Evolutionary conservation across 495 filamentous ascomycete species (phyloP).

Genomic region (Penicillium goetzii): DNA sequence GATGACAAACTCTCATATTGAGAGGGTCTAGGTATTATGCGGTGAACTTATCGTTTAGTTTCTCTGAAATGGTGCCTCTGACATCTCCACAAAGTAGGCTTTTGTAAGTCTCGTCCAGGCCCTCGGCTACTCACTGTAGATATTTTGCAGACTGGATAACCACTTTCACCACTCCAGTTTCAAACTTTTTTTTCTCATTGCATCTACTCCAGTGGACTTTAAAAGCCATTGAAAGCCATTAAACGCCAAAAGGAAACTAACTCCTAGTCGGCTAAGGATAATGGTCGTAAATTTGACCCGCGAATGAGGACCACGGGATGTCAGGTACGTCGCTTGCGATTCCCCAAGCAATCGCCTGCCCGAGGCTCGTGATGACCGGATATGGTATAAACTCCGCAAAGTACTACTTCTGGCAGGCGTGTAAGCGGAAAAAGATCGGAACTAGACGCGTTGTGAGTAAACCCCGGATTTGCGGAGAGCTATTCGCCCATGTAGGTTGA

Average conservation of each 20-base stretch:
- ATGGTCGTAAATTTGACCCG: not conserved
- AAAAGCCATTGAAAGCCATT: not conserved
- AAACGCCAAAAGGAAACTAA: not conserved
- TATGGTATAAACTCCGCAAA: not conserved
- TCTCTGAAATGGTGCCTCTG: no score
- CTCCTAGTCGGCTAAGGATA: not conserved
- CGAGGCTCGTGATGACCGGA: not conserved
- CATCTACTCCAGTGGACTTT: no score
- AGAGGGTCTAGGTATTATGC: not conserved
- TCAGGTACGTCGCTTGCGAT: not conserved
- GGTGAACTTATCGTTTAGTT: not conserved
- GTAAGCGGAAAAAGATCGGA: not conserved
- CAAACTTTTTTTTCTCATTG: not conserved
- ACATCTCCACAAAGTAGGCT: no score
- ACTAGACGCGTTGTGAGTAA: not conserved
- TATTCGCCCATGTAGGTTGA: not conserved
- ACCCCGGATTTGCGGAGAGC: conserved; percentile 1
- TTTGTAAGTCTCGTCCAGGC: not conserved
- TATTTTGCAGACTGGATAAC: not conserved
- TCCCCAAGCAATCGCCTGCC: not conserved
- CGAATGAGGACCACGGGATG: not conserved
- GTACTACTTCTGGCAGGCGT: not conserved
- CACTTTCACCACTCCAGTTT: not conserved
- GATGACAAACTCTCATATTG: not conserved
- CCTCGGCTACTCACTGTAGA: not conserved